Evolutionary conservation across 139 green algal genomes (phyloP).

Genomic region (Micractinium conductrix): DNA sequence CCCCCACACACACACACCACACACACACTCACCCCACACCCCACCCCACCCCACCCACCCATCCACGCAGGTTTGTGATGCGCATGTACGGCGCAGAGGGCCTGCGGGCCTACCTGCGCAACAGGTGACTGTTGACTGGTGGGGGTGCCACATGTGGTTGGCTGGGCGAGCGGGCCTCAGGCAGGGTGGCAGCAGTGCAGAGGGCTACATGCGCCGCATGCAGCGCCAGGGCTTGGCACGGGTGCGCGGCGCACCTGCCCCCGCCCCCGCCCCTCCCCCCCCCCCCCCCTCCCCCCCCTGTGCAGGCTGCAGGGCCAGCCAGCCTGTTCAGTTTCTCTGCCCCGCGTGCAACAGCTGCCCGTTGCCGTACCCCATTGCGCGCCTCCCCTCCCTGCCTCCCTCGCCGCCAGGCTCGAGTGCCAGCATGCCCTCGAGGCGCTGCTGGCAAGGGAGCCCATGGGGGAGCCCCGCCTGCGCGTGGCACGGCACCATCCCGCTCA

Average conservation of each 20-base stretch:
- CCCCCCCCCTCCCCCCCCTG: slow-evolving; percentile 48
- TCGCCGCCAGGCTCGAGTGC: slow-evolving; percentile 38
- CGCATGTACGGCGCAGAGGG: slow-evolving; percentile 75
- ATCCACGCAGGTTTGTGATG: slow-evolving; percentile 88
- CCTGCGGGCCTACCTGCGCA: slow-evolving; percentile 67
- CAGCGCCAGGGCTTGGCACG: no score
- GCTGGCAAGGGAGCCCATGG: neutral
- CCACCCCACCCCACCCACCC: no score
- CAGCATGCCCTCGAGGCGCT: slow-evolving; percentile 57
- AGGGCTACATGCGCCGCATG: no score
- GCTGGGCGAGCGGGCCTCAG: no score
- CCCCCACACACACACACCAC: no score
- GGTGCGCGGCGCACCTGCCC: neutral
- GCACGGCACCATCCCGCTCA: no score
- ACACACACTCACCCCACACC: no score
- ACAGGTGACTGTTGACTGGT: slow-evolving; percentile 40
- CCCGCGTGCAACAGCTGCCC: no score
- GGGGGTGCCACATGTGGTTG: no score
- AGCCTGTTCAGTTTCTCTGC: neutral
- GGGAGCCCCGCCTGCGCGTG: slow-evolving; percentile 67
- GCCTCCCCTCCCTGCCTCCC: neutral
- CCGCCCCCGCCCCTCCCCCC: no score
- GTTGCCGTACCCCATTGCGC: no score
- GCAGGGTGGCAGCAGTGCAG: no score
- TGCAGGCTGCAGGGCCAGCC: neutral